These are phyloP conservation scores for Colletotrichum godetiae DNA, from an alignment of 2,329 filamentous ascomycete genomes.

Conservation along the genomic window DNA sequence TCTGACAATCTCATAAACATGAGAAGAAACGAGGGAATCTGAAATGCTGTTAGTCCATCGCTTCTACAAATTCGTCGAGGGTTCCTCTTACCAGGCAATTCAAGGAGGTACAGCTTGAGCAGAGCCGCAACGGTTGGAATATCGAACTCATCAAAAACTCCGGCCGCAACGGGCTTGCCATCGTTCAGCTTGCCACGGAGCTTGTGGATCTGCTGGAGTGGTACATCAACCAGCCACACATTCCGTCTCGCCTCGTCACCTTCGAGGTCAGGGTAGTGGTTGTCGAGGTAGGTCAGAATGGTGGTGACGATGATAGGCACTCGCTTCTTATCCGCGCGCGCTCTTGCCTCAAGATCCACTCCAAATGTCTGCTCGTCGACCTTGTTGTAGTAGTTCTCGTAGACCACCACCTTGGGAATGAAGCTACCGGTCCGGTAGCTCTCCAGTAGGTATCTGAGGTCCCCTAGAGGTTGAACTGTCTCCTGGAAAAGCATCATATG, in stretches of 20 bases:
- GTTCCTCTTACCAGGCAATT: slow-evolving; percentile 81
- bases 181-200: slow-evolving; percentile 87
- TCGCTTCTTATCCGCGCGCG: slow-evolving; percentile 92
- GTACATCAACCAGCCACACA: slow-evolving; percentile 95
- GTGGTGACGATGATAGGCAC: slow-evolving; percentile 93
- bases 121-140: slow-evolving; percentile 93
- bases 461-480: slow-evolving; percentile 92
- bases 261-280: slow-evolving; percentile 97
- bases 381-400: slow-evolving; percentile 99
- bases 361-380: slow-evolving; percentile 98
- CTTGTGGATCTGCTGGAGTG: slow-evolving; percentile 84
- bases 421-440: slow-evolving; percentile 97
- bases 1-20: slow-evolving; percentile 98
- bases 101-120: slow-evolving; percentile 92
- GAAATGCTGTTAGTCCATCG: slow-evolving; percentile 41
- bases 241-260: slow-evolving; percentile 92
- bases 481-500: slow-evolving; percentile 99
- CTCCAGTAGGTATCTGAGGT: slow-evolving; percentile 93
- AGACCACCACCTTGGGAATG: slow-evolving; percentile 88
- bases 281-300: slow-evolving; percentile 93
- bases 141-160: slow-evolving; percentile 87
- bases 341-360: slow-evolving; percentile 95
- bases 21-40: slow-evolving; percentile 98
- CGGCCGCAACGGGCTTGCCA: slow-evolving; percentile 80
- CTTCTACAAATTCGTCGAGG: background rate